Evolutionary conservation across 257 asterid species (phyloP), one percentile per base, ranked within the genome.

Genomic region (Datura wrightii): DNA sequence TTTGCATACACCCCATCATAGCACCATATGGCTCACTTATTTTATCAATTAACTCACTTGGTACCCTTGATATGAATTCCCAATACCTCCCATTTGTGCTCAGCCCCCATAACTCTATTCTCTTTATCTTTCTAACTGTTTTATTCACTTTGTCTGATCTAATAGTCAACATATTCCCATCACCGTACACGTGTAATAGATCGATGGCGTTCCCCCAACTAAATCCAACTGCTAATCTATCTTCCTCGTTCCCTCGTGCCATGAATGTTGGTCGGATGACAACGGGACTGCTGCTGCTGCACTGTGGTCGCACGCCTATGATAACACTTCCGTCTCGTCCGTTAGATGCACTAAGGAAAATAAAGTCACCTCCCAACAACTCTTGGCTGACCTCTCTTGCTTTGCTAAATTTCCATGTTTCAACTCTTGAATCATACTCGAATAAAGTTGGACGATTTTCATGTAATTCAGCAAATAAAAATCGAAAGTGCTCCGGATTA

Each of bases 1-100:
- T 83, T 83, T 88, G 88, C 83, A 90, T 11, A 78, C 91, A 90
- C 11, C 92, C 92, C 89, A 90, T 88, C 90, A 90, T 88, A 5
- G 90, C 92, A 58, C 89, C 91, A 84, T 87, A 87, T 6, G 90
- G 92, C 83, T 87, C 88, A 80, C 85, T 79, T 39, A 90, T 84
- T 71, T 84, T 86, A 79, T 87, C 85, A 39, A 88, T 76, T 19
- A 90, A 39, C 31, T 42, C 89, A 59, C 5, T 72, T 19, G 92
- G 91, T 54, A 83, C 88, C 67, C 55, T 83, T 59, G 92, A 85
- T 8, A 82, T 78, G 14, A 84, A 80, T 52, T 90, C 90, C 92
- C 91, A 90, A 19, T 83, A 79, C 62, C 87, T 65, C 53, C 92
- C 91, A 62, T 70, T 79, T 44, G 59, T 16, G 83, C 87, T 84